Base-by-base conservation (phyloP, 2,329 filamentous ascomycete genomes). In the Pestalotiopsis sp. region DNA sequence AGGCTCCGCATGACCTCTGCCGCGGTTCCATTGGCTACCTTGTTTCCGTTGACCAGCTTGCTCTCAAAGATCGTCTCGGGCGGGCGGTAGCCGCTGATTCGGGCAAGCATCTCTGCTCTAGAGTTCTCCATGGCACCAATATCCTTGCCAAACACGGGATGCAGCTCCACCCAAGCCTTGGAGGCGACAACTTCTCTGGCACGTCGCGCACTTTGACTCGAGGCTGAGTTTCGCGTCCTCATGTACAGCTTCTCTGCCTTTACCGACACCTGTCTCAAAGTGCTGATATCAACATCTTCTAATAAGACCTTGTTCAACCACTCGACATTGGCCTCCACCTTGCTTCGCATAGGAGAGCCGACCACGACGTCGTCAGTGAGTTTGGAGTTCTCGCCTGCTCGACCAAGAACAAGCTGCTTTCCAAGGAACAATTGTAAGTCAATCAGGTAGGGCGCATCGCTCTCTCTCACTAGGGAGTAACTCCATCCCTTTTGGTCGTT, bases 241-340 rank as follows among this genome's bases (percentile, higher is more conserved):
- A 95, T 86, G 77, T 99, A 99, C 14, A 98, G 90, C 79, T 93
- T 97, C 81, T 99, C 95, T 71, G 95, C 97, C 79, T 98, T 97
- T 25, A 82, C 85, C 0, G 94, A 91, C 6, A 99, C 95, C 12
- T 82, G 83, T 25, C 91, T 90, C 70, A 98, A 87, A 1, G 86
- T 83, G 14, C 82, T 82, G 55, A 99, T 85, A 77, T 99, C 96
- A 49, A 88, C 85, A 71, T 91, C 90, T 57, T 97, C 93, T 5
- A 88, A 84, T 0, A 98, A 81, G 7, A 95, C 82, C 79, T 95
- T 97, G 74, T 89, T 92, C 55, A 95, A 88, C 88, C 93, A 95
- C 80, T 99, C 97, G 14, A 91, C 90, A 70, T 91, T 90, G 11
- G 87, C 83, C 76, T 95, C 93, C 12, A 98, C 83, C 14, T 89